phyloP scores from a whole-genome alignment of 2,329 filamentous ascomycete genomes.

The Coniochaeta hoffmannii region DNA sequence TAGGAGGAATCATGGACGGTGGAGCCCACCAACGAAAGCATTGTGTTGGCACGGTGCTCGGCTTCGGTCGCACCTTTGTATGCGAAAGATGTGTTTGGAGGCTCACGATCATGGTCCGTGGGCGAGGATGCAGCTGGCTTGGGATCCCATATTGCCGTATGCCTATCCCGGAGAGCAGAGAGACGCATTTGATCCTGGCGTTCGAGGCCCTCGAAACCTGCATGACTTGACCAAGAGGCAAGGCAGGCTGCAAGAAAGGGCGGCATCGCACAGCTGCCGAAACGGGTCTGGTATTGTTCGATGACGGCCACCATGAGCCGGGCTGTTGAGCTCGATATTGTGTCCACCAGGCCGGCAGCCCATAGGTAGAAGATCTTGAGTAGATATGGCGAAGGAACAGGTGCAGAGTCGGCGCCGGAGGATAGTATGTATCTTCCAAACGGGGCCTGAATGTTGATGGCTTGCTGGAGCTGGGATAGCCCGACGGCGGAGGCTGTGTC shows the following conservation, averaged over 20 bases:
- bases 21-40: neutral
- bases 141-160: neutral
- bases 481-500: slow-evolving; percentile 5
- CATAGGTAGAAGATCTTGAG: slow-evolving; percentile 17
- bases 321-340: slow-evolving; percentile 7
- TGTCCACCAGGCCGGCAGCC: slow-evolving; percentile 14
- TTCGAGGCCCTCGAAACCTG: slow-evolving; percentile 8
- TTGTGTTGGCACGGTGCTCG: neutral
- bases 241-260: slow-evolving; percentile 17
- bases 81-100: neutral
- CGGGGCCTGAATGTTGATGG: slow-evolving; percentile 12
- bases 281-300: slow-evolving; percentile 14
- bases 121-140: neutral
- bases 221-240: slow-evolving; percentile 11
- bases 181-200: slow-evolving; percentile 6
- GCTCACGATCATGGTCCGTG: neutral
- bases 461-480: slow-evolving; percentile 12
- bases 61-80: neutral
- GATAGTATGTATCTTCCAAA: slow-evolving; percentile 16
- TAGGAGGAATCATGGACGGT: neutral
- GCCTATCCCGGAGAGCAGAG: neutral
- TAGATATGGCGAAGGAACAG: slow-evolving; percentile 19
- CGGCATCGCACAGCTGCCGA: slow-evolving; percentile 17
- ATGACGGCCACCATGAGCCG: slow-evolving; percentile 14
- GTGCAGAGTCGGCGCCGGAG: slow-evolving; percentile 8